phyloP scores from a whole-genome alignment of 345 rosid genomes.

The Salix brachista region DNA sequence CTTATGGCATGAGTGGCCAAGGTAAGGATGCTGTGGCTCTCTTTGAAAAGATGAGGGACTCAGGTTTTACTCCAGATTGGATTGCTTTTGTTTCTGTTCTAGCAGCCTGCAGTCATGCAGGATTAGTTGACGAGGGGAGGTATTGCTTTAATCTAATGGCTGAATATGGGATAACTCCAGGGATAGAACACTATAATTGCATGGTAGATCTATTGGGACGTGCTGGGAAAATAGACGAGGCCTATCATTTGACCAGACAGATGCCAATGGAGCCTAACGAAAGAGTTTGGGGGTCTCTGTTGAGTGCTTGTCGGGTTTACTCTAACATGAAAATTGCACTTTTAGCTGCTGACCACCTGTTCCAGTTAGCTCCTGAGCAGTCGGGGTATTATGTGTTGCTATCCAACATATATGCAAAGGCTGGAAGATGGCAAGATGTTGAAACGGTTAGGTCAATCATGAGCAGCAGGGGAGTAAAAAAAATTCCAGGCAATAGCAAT shows the following conservation, averaged over 20 bases:
- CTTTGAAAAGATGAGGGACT: constrained; percentile 51
- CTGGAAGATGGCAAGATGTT: constrained; percentile 71
- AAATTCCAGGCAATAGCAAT: constrained; percentile 61
- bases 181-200: constrained; percentile 69
- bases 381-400: constrained; percentile 66
- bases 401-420: constrained; percentile 75
- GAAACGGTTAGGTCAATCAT: constrained; percentile 48
- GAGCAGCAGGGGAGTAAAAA: constrained; percentile 56
- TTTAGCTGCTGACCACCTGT: constrained; percentile 62
- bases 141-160: constrained; percentile 50
- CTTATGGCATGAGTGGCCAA: constrained; percentile 63
- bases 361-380: constrained; percentile 54
- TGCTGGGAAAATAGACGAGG: constrained; percentile 61
- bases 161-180: constrained; percentile 44
- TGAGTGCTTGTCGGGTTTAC: constrained; percentile 61
- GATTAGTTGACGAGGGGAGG: constrained; percentile 56
- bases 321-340: constrained; percentile 55
- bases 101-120: constrained; percentile 75
- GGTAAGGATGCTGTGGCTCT: constrained; percentile 54
- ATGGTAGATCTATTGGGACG: constrained; percentile 76
- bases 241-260: constrained; percentile 41
- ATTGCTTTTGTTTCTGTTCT: constrained; percentile 66
- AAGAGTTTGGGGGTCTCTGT: constrained; percentile 70
- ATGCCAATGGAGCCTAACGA: constrained; percentile 64
- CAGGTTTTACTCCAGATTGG: constrained; percentile 60